phyloP scores from a whole-genome alignment of 83 land plant species.

The Picea engelmannii region DNA sequence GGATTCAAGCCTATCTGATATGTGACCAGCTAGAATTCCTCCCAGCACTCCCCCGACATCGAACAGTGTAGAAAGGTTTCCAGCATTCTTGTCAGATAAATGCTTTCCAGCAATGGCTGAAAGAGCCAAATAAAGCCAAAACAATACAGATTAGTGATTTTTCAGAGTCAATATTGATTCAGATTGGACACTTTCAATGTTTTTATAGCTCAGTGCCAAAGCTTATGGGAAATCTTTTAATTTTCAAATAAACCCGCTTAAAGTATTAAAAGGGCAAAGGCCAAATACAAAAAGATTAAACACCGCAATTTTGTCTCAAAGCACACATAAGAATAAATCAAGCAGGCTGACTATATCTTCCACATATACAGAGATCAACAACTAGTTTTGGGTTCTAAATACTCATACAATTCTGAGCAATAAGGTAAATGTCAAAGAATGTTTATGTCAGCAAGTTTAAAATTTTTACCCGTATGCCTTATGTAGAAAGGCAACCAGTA shows the following conservation, averaged over 20 bases:
- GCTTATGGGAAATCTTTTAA: not conserved
- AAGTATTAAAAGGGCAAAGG: not conserved
- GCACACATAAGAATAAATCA: too few species aligned
- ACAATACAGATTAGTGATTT: not conserved
- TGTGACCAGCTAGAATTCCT: slow-evolving; percentile 74
- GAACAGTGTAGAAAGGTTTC: slow-evolving; percentile 82
- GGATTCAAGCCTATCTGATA: slow-evolving; percentile 78
- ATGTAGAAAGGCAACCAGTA: slow-evolving; percentile 93
- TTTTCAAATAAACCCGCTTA: not conserved
- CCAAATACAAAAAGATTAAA: too few species aligned
- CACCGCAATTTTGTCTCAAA: too few species aligned
- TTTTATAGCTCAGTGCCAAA: not conserved
- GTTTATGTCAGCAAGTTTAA: not conserved
- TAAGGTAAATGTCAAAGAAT: too few species aligned
- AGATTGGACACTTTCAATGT: not conserved
- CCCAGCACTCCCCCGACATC: slow-evolving; percentile 92
- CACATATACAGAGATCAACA: not conserved
- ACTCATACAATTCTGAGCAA: not conserved
- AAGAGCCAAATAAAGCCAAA: slow-evolving; percentile 6
- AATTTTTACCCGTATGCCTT: slow-evolving; percentile 65
- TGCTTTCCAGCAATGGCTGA: slow-evolving; percentile 72
- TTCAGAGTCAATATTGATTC: not conserved
- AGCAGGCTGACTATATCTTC: not conserved
- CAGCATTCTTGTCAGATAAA: slow-evolving; percentile 70
- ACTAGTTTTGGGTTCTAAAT: not conserved